These are phyloP conservation scores for Carpinus viminea DNA, from an alignment of 306 rosid genomes.

Conservation along the genomic window DNA sequence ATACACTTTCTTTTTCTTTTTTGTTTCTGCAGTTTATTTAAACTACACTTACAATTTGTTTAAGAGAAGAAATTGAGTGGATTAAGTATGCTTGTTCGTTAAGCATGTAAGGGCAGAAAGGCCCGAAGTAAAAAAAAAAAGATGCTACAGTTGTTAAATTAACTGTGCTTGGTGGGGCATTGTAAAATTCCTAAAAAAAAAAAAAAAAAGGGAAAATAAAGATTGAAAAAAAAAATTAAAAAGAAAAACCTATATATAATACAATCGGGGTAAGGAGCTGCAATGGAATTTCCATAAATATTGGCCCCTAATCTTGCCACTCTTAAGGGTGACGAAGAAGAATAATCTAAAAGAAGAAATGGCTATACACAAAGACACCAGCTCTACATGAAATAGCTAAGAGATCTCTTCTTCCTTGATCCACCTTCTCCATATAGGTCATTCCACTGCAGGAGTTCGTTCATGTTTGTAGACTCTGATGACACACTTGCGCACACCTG, in stretches of 20 bases:
- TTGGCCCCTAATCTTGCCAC: constrained; percentile 32
- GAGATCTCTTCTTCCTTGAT: constrained; percentile 70
- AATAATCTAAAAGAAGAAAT: constrained; percentile 36
- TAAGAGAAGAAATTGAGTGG: not conserved
- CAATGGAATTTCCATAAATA: constrained; percentile 27
- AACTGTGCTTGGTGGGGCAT: not conserved
- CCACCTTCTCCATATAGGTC: constrained; percentile 97
- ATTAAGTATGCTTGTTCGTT: not conserved
- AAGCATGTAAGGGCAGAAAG: constrained; percentile 12
- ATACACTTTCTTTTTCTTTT: not conserved
- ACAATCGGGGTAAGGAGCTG: constrained; percentile 43
- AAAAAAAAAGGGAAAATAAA: not conserved
- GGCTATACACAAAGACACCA: constrained; percentile 54
- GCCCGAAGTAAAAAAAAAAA: not conserved
- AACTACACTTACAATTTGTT: not conserved
- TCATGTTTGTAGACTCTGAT: constrained; percentile 83
- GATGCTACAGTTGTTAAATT: constrained; percentile 16
- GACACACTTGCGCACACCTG: constrained; percentile 97
- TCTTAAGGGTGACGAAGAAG: constrained; percentile 39
- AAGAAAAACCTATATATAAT: constrained; percentile 44
- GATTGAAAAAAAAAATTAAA: not conserved
- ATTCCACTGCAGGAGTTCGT: constrained; percentile 86
- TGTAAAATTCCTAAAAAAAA: constrained; percentile 24
- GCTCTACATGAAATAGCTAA: constrained; percentile 92
- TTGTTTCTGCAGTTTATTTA: not conserved